Evolutionary conservation across 441 rosid genomes (phyloP).

Genomic region (Mallotus japonicus): DNA sequence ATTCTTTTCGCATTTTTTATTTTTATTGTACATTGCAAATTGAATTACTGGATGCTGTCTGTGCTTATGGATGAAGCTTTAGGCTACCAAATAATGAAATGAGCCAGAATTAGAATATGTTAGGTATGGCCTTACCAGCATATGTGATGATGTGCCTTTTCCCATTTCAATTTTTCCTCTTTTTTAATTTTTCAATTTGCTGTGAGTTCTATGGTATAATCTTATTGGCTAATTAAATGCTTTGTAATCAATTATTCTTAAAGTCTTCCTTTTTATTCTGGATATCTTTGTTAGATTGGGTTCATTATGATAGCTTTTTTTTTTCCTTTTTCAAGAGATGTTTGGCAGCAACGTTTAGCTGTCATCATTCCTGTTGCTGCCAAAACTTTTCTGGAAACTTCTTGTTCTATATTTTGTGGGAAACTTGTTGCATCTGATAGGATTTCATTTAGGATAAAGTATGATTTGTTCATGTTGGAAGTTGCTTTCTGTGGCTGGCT

Average conservation of each 20-base stretch:
- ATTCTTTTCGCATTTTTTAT: not conserved
- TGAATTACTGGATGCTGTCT: not conserved
- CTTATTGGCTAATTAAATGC: not conserved
- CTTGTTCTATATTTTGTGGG: not conserved
- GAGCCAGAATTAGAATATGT: slow-evolving; percentile 2
- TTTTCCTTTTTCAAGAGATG: not conserved
- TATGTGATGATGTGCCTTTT: not conserved
- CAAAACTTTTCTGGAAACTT: not conserved
- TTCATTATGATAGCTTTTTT: not conserved
- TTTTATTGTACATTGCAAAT: not conserved
- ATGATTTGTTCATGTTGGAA: too few species aligned
- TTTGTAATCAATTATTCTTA: not conserved
- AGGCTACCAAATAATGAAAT: slow-evolving; percentile 2
- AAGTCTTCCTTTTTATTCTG: not conserved
- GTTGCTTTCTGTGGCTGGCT: too few species aligned
- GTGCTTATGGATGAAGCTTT: slow-evolving; percentile 2
- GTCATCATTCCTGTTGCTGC: not conserved
- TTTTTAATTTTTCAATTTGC: not conserved
- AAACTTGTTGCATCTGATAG: not conserved
- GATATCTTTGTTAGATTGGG: slow-evolving; percentile 3
- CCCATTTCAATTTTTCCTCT: not conserved
- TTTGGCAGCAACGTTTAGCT: not conserved
- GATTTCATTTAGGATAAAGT: too few species aligned
- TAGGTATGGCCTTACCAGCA: slow-evolving; percentile 4
- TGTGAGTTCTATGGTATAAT: not conserved